These are phyloP conservation scores for Phytophthora pinifolia DNA, from an alignment of 352 stramenopile species.

Conservation along the genomic window DNA sequence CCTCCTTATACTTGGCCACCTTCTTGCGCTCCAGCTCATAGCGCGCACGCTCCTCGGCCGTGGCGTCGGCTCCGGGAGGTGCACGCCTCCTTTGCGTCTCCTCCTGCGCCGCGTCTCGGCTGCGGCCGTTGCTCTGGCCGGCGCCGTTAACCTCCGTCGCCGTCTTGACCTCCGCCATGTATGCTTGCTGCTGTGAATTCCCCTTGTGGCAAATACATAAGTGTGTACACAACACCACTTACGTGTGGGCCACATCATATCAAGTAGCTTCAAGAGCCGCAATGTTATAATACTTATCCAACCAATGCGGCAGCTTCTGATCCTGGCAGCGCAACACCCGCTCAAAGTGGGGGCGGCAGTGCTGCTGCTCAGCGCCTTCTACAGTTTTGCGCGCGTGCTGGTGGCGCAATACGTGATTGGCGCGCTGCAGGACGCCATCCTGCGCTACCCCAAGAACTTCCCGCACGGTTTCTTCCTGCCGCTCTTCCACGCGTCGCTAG, in stretches of 20 bases:
- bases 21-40: slow-evolving; percentile 88
- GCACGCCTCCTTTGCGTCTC: slow-evolving; percentile 45
- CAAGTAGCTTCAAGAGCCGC: neutral
- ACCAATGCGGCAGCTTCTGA: slow-evolving; percentile 46
- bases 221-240: neutral
- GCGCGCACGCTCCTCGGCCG: slow-evolving; percentile 66
- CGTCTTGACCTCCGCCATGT: slow-evolving; percentile 31
- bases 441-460: slow-evolving; percentile 58
- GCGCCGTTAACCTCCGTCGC: slow-evolving; percentile 23
- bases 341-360: slow-evolving; percentile 48
- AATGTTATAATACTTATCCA: slow-evolving; percentile 6
- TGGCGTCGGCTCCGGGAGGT: slow-evolving; percentile 54
- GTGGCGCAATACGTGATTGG: slow-evolving; percentile 53
- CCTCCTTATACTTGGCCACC: slow-evolving; percentile 88
- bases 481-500: slow-evolving; percentile 50
- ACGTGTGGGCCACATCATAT: neutral
- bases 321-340: slow-evolving; percentile 64
- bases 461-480: slow-evolving; percentile 55
- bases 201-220: slow-evolving; percentile 8
- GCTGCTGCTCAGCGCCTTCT: slow-evolving; percentile 57
- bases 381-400: slow-evolving; percentile 72
- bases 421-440: slow-evolving; percentile 49
- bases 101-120: slow-evolving; percentile 28
- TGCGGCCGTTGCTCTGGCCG: slow-evolving; percentile 25
- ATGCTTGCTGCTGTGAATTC: slow-evolving; percentile 4